Base-by-base conservation (phyloP, 257 asterid species). In the Ballota nigra region DNA sequence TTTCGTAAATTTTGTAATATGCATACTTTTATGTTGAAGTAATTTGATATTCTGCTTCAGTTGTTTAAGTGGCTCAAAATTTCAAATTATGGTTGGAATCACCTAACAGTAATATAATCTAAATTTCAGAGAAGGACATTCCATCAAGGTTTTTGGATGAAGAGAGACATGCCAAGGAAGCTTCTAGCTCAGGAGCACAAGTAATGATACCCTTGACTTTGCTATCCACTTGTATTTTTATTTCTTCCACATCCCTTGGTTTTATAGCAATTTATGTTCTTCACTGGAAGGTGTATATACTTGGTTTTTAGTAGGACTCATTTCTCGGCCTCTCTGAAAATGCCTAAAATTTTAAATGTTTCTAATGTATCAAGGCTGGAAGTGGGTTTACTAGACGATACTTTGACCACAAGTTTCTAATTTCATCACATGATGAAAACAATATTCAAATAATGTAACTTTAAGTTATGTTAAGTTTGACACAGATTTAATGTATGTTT, bases 81-180 rank as follows among this genome's bases (percentile, higher is more conserved):
- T n/a, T n/a, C n/a, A 28, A 77, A n/a, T 26, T 67, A 43, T 33
- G 41, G 59, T 47, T 70, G 36, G 28, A 24, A 43, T 71, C 23
- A 8, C 63, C 11, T 51, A 47, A 20, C 36, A 45, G 26, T 53
- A 40, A 74, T 36, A 12, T 76, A 68, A 15, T 51, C 15, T 55
- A 52, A 75, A 74, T 80, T 79, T 22, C 87, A 95, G 98, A 95
- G 79, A 92, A 92, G 89, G 99, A 95, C 80, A 80, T 95, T 66
- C 98, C 99, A 20, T 70, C 95, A 31, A 85, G 52, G 66, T 88
- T 85, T 78, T 72, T 83, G 51, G 96, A 92, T 77, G 98, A 88
- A 78, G 95, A 81, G 80, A 87, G 82, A 77, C 47, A n/a, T 3
- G 78, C 85, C 43, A 89, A 87, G 82, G 99, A 92, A 79, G 95